phyloP scores from a whole-genome alignment of 73 alveolate genomes.

The Durusdinium trenchii region DNA sequence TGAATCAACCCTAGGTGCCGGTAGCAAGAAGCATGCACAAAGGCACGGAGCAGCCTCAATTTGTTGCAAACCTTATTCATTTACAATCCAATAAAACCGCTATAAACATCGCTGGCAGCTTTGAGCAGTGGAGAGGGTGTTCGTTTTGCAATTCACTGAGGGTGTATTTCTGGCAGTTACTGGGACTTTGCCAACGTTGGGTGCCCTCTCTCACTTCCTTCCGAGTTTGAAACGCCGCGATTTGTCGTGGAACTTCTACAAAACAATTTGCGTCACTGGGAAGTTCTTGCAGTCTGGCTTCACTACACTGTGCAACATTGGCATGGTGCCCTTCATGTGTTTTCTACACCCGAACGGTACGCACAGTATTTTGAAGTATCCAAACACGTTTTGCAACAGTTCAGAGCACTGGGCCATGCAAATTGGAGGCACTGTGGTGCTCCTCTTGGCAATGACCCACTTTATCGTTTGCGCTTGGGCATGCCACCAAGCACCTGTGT shows the following conservation, averaged over 20 bases:
- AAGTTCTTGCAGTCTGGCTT: conserved; percentile 17
- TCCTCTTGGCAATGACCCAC: background rate
- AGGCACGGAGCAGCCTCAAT: too few relatives aligned
- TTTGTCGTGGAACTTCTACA: background rate
- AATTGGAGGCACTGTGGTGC: background rate
- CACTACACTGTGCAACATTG: conserved; percentile 30
- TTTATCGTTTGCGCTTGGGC: conserved; percentile 6
- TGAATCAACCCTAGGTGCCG: too few relatives aligned
- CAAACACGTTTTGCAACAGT: background rate
- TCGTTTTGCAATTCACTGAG: too few relatives aligned
- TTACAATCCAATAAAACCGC: too few relatives aligned
- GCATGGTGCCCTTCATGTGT: conserved; percentile 65
- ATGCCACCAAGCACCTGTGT: background rate
- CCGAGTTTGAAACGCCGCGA: background rate
- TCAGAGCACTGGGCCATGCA: background rate
- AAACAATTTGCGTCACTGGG: conserved; percentile 8
- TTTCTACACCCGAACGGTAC: conserved; percentile 37
- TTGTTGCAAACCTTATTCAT: too few relatives aligned
- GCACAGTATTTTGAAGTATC: conserved; percentile 23
- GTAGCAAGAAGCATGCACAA: too few relatives aligned
- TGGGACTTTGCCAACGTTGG: background rate
- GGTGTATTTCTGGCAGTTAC: background rate
- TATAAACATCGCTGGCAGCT: too few relatives aligned
- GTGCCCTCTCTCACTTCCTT: background rate
- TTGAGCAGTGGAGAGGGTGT: too few relatives aligned